These are phyloP conservation scores for Beauveria varroae DNA, from an alignment of 2,329 filamentous ascomycete species.

Conservation along the genomic window DNA sequence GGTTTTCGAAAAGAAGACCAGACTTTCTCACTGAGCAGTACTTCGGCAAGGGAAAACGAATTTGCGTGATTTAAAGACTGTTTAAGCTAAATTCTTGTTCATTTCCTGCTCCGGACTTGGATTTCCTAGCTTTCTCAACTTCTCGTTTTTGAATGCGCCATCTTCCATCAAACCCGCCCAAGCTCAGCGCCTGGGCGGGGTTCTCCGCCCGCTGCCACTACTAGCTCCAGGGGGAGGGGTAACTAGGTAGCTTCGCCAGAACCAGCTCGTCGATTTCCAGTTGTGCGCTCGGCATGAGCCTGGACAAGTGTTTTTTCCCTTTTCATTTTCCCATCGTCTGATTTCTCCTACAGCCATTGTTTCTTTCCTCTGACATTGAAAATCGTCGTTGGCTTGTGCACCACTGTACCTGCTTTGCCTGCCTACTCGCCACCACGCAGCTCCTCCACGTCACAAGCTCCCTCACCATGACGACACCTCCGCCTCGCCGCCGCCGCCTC, in stretches of 20 bases:
- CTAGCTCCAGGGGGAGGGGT: neutral
- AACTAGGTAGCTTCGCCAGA: neutral
- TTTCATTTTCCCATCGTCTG: neutral
- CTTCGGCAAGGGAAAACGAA: no score
- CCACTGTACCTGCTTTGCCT: neutral
- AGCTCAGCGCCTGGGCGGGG: neutral
- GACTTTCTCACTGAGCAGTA: no score
- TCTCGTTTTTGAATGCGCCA: no score
- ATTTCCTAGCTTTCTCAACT: no score
- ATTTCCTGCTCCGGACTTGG: no score
- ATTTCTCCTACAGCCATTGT: neutral
- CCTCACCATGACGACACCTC: slow-evolving; percentile 17
- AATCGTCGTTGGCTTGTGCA: no score
- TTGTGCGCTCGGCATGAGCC: neutral
- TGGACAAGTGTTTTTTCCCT: neutral
- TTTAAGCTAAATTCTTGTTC: no score
- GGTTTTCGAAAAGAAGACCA: no score
- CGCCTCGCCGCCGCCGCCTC: slow-evolving; percentile 46
- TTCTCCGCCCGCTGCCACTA: neutral
- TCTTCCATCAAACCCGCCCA: neutral
- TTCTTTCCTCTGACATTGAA: neutral
- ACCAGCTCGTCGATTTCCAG: neutral
- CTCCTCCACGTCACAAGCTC: neutral
- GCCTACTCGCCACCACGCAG: no score
- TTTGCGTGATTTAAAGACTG: no score